phyloP scores from a whole-genome alignment of 1,139 yeast species.

The Meyerozyma carpophila region DNA sequence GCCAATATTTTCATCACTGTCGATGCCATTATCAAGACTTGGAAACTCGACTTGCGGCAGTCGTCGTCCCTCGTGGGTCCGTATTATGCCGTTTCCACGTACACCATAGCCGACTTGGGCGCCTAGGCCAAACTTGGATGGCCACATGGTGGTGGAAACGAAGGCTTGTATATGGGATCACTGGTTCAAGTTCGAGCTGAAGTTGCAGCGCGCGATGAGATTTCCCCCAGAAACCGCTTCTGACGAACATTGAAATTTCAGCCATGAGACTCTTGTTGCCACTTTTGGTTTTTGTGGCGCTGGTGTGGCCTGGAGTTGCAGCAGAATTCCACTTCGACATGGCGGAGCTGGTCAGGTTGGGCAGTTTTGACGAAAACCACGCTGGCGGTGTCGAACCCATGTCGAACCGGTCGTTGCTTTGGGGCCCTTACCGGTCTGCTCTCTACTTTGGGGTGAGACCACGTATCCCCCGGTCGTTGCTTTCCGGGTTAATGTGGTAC shows the following conservation, averaged over 20 bases:
- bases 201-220: not conserved
- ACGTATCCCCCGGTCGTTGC: slow-evolving; percentile 65
- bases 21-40: not conserved
- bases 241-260: not conserved
- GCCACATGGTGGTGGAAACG: slow-evolving; percentile 16
- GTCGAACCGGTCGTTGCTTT: slow-evolving; percentile 29
- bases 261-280: not conserved
- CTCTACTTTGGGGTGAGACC: slow-evolving; percentile 85
- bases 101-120: slow-evolving; percentile 21
- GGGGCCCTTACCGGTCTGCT: slow-evolving; percentile 95
- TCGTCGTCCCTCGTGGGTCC: not conserved
- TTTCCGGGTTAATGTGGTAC: slow-evolving; percentile 90
- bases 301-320: not conserved
- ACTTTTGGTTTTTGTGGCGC: not conserved
- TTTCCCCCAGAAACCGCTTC: not conserved
- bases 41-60: not conserved
- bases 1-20: not conserved
- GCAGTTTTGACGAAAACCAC: not conserved
- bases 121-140: slow-evolving; percentile 17
- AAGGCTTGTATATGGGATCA: not conserved
- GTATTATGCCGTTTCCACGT: slow-evolving; percentile 13
- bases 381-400: slow-evolving; percentile 1
- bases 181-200: not conserved
- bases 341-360: not conserved
- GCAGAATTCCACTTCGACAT: not conserved